A percentile compares a stretch with the other conserved stretches of the same genome.
Evolutionary conservation across 2,329 filamentous ascomycete species (phyloP).

Genomic region (Rhinocladiella mackenziei): DNA sequence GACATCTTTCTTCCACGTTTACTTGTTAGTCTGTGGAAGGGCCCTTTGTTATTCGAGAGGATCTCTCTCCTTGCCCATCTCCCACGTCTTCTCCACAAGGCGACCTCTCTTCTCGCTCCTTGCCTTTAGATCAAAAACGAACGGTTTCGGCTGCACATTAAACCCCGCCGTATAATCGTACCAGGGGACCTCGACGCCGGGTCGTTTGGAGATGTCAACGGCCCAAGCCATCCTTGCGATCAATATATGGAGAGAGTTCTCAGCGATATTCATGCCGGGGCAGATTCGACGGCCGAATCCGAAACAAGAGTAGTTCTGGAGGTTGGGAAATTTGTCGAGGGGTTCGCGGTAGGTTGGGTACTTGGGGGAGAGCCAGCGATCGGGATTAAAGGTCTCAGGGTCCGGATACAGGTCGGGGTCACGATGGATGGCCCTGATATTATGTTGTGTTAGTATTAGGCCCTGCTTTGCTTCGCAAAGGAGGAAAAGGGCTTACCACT

Average conservation of each 20-base stretch:
- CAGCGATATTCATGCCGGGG: constrained; percentile 31
- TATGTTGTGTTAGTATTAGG: too few relatives aligned
- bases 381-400: constrained; percentile 40
- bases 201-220: constrained; percentile 28
- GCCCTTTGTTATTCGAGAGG: constrained; percentile 2
- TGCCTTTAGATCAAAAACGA: constrained; percentile 19
- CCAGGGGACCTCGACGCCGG: constrained; percentile 11
- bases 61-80: constrained; percentile 2
- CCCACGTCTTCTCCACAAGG: constrained; percentile 9
- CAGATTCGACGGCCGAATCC: constrained; percentile 50
- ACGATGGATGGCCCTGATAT: constrained; percentile 46
- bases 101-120: constrained; percentile 4
- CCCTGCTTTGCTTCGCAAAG: neutral
- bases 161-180: constrained; percentile 24
- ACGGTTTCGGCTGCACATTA: constrained; percentile 21
- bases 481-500: constrained; percentile 32
- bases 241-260: constrained; percentile 26
- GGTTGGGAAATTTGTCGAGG: constrained; percentile 49
- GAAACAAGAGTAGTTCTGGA: constrained; percentile 52
- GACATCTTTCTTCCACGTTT: neutral
- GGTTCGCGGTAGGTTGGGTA: constrained; percentile 53
- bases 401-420: constrained; percentile 43
- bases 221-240: constrained; percentile 33
- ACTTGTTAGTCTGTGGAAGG: neutral
- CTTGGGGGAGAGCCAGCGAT: constrained; percentile 50